Conservation (phyloP, 306 rosid genomes). For the Begonia loranthoides region DNA sequence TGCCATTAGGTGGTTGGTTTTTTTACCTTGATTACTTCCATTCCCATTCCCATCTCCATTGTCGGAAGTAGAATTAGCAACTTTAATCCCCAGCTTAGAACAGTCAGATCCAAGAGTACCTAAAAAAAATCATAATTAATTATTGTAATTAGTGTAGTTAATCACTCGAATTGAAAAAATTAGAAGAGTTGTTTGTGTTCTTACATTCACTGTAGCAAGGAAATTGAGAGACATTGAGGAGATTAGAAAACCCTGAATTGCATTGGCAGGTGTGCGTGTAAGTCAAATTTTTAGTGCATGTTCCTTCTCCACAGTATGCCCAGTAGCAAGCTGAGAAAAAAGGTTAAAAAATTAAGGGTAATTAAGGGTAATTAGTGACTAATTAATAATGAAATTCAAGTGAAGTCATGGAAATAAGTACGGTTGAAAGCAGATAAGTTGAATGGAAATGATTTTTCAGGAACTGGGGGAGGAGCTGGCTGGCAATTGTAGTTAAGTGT, state of each 20-base stretch:
- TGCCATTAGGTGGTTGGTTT: no score
- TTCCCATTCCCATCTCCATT: neutral
- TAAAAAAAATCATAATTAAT: conserved; percentile 10
- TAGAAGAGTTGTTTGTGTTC: no score
- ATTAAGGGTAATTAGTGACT: neutral
- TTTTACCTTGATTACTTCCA: conserved; percentile 26
- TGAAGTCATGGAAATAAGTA: conserved; percentile 2
- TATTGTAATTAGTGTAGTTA: neutral
- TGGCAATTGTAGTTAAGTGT: conserved; percentile 57
- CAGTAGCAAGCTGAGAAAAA: conserved; percentile 53
- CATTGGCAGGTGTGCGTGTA: conserved; percentile 37
- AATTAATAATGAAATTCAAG: neutral
- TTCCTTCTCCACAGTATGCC: conserved; percentile 76
- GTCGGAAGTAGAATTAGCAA: conserved; percentile 21
- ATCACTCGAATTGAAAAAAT: neutral
- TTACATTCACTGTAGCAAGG: conserved; percentile 80
- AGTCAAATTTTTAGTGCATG: conserved; percentile 25
- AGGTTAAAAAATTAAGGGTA: neutral
- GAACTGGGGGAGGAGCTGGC: conserved; percentile 59
- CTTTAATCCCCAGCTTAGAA: conserved; percentile 56
- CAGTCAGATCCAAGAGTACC: conserved; percentile 77
- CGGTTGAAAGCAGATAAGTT: conserved; percentile 55
- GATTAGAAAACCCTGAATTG: conserved; percentile 32
- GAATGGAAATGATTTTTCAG: conserved; percentile 25
- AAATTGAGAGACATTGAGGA: conserved; percentile 38